phyloP scores from a whole-genome alignment of 2,329 filamentous ascomycete genomes.

The Fusarium sp. region DNA sequence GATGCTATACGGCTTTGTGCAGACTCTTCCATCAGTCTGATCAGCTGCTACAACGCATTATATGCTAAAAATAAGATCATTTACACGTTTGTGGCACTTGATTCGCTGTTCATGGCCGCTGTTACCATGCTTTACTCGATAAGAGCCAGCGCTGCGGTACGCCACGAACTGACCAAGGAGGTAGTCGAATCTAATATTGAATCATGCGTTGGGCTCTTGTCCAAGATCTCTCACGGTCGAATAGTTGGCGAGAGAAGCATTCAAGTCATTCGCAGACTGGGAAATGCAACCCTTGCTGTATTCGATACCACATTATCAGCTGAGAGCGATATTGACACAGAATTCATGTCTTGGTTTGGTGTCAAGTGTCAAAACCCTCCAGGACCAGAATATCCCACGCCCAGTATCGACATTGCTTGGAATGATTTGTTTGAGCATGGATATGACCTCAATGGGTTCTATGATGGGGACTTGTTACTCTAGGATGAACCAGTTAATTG shows the following conservation, averaged over 20 bases:
- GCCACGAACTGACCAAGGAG: slow-evolving; percentile 32
- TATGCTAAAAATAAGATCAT: slow-evolving; percentile 42
- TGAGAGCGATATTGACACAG: slow-evolving; percentile 36
- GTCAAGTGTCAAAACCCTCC: slow-evolving; percentile 36
- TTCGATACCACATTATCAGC: slow-evolving; percentile 30
- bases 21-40: slow-evolving; percentile 39
- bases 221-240: slow-evolving; percentile 38
- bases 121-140: slow-evolving; percentile 39
- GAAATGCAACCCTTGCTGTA: slow-evolving; percentile 35
- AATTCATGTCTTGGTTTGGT: slow-evolving; percentile 43
- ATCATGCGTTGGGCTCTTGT: slow-evolving; percentile 27
- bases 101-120: slow-evolving; percentile 38
- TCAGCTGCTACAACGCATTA: slow-evolving; percentile 38
- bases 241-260: slow-evolving; percentile 35
- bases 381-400: slow-evolving; percentile 35
- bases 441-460: slow-evolving; percentile 33
- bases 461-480: slow-evolving; percentile 30
- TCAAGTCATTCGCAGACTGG: slow-evolving; percentile 29
- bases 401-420: slow-evolving; percentile 40
- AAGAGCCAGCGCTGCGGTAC: slow-evolving; percentile 25
- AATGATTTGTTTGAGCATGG: slow-evolving; percentile 41
- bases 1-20: slow-evolving; percentile 37
- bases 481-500: neutral
- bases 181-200: slow-evolving; percentile 40
- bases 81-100: slow-evolving; percentile 33